Base-by-base conservation (phyloP, 176 grass and related monocot genomes). In the Pontederia paniculata region DNA sequence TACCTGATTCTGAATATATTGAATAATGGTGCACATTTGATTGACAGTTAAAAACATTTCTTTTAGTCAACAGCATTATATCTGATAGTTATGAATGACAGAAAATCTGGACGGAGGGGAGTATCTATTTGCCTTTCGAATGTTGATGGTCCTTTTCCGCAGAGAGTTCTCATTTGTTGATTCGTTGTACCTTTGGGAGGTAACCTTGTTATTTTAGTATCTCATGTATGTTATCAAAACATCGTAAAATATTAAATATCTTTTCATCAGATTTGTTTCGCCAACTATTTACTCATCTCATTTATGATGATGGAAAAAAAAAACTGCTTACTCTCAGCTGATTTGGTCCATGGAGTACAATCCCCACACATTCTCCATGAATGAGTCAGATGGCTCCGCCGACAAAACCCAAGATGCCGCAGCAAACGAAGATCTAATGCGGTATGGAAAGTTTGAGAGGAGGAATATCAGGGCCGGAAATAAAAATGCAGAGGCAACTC, bases 331-430 rank as follows among this genome's bases (percentile, higher is more conserved):
- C 72, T 75, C 83, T 82, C 86, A 98, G 93, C 80, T 98, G 51
- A 98, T 98, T 77, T 98, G 93, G 86, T 76, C 86, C 45, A 98
- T 98, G 93, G 93, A 98, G 73, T 98, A 98, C 75, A 98, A 98
- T 68, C 93, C 86, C 54, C 73, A 70, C 52, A 58, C 84, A 44
- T 98, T 98, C 63, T 72, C 83, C 44, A 73, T 73, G 74, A 77
- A 81, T 70, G 86, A 98, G 60, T 77, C 68, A 10, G 55, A 83
- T 13, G 45, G 73, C 25, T 48, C 45, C 21, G 28, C 13, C 19
- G 73, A 70, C 12, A 52, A 57, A 42, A 50, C 8, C 12, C 25
- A 42, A 15, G 60, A 48, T 41, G 42, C 5, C 17, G 15, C 44
- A 31, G 72, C 67, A 58, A 75, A 88, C 72, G 66, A 80, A 69